phyloP scores from a whole-genome alignment of 148 eudicot species.

The Vaccinium darrowii region DNA sequence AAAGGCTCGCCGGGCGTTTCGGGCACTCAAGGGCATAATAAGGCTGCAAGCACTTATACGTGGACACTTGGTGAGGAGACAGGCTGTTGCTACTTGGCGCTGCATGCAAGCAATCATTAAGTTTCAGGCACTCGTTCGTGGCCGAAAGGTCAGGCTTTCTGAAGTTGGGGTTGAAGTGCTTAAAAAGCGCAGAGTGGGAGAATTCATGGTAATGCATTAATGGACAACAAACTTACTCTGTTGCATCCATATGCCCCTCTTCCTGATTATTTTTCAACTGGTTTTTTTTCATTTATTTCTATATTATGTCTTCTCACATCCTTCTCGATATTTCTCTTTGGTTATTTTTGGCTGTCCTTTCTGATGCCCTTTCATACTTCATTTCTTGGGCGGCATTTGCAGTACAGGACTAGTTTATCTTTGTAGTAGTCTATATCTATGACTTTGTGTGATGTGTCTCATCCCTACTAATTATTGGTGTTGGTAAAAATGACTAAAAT shows the following conservation, averaged over 20 bases:
- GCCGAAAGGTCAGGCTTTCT: conserved; percentile 45
- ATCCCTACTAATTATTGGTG: neutral
- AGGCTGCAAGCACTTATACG: conserved; percentile 73
- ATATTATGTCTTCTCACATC: neutral
- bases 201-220: conserved; percentile 28
- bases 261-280: neutral
- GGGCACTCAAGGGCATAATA: conserved; percentile 63
- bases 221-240: neutral
- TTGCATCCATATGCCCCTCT: neutral
- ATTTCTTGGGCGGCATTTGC: neutral
- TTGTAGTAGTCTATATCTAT: neutral
- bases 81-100: conserved; percentile 56
- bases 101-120: conserved; percentile 57
- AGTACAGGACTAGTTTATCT: neutral
- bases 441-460: neutral
- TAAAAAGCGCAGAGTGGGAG: conserved; percentile 21
- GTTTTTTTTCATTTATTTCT: neutral
- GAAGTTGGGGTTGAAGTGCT: conserved; percentile 31
- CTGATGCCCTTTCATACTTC: neutral
- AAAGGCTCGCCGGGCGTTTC: conserved; percentile 61
- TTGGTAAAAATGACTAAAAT: neutral
- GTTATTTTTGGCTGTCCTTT: neutral
- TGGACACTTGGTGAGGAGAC: conserved; percentile 70
- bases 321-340: neutral
- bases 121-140: conserved; percentile 57